These are phyloP conservation scores for Isatis tinctoria DNA, from an alignment of 345 rosid species.

Conservation along the genomic window DNA sequence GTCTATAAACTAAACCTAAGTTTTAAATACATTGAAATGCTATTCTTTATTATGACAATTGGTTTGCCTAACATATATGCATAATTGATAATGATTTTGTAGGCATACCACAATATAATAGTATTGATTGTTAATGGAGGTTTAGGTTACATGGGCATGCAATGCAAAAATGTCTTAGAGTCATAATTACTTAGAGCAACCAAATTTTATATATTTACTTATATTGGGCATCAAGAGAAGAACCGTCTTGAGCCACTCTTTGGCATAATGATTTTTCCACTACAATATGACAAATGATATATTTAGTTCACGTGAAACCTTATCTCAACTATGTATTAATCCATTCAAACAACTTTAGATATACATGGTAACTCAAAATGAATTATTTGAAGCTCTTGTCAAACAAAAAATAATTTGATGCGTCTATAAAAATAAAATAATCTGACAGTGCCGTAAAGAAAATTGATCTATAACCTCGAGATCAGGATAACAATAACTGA, in stretches of 20 bases:
- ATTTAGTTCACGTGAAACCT: neutral
- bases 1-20: conserved; percentile 5
- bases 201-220: neutral
- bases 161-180: conserved; percentile 10
- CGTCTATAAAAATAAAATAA: neutral
- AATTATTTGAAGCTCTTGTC: no score
- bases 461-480: no score
- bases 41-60: conserved; percentile 15
- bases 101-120: conserved; percentile 6
- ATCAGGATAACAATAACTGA: neutral
- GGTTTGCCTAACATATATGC: conserved; percentile 18
- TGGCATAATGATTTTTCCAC: conserved; percentile 33
- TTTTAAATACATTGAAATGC: neutral
- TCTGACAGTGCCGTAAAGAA: neutral
- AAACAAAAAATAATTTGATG: no score
- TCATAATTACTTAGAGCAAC: conserved; percentile 23
- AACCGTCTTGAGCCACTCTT: conserved; percentile 39
- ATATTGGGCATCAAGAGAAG: neutral
- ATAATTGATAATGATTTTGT: neutral
- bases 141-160: conserved; percentile 23
- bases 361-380: neutral
- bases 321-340: conserved; percentile 1
- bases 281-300: conserved; percentile 18
- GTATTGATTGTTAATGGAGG: conserved; percentile 8
- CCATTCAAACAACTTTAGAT: neutral